Evolutionary conservation across 257 asterid genomes (phyloP).

Genomic region (Solanum virginianum): DNA sequence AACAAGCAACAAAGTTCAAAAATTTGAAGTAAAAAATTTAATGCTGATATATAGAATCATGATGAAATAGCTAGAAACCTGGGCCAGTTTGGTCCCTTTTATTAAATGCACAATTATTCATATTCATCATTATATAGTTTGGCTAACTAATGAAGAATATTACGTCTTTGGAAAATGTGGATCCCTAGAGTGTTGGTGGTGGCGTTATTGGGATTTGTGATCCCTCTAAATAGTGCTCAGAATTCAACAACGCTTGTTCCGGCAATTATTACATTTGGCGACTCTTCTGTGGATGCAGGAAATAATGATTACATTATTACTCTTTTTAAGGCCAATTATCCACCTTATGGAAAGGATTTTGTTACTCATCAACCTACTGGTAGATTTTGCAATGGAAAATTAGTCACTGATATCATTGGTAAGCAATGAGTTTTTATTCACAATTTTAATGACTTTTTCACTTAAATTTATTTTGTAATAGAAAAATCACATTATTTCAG

Average conservation of each 20-base stretch:
- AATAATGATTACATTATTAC: conserved; percentile 64
- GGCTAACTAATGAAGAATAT: not conserved
- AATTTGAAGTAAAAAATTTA: not conserved
- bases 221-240: conserved; percentile 27
- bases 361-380: conserved; percentile 53
- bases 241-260: conserved; percentile 38
- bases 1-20: not conserved
- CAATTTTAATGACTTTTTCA: not conserved
- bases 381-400: conserved; percentile 77
- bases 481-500: not conserved
- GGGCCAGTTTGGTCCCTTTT: not conserved
- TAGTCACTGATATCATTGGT: conserved; percentile 92
- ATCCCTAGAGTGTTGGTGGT: conserved; percentile 1
- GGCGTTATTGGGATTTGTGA: conserved; percentile 11
- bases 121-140: not conserved
- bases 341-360: conserved; percentile 87
- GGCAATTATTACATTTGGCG: conserved; percentile 74
- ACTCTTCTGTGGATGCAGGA: conserved; percentile 72
- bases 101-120: not conserved
- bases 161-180: conserved; percentile 6
- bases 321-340: conserved; percentile 61
- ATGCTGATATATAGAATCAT: not conserved
- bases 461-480: not conserved
- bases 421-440: not conserved
- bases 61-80: not conserved